phyloP scores from a whole-genome alignment of 352 stramenopile genomes.

The Pilasporangium apinafurcum region DNA sequence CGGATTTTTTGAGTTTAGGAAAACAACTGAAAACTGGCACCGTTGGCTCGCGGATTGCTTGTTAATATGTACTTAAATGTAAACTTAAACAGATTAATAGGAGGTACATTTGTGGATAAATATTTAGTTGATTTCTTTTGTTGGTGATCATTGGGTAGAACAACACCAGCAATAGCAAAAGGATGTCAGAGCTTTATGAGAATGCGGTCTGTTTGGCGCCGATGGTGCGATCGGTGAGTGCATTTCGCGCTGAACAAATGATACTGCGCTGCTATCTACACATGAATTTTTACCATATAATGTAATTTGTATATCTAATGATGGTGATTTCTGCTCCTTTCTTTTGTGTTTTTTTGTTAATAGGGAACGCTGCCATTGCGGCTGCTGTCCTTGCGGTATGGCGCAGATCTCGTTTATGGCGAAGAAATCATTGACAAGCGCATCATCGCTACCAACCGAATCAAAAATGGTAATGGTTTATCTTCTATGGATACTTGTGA shows the following conservation, averaged over 20 bases:
- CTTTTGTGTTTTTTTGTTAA: neutral
- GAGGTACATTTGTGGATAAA: too few species aligned
- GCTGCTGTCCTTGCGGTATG: conserved; percentile 87
- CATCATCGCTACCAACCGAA: conserved; percentile 76
- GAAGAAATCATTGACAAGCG: conserved; percentile 96
- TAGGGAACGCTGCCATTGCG: conserved; percentile 90
- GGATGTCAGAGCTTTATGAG: conserved; percentile 49
- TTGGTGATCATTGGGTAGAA: too few species aligned
- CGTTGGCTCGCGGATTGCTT: too few species aligned
- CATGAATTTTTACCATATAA: too few species aligned
- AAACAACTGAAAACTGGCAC: too few species aligned
- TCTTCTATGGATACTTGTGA: neutral
- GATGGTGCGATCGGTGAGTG: conserved; percentile 92
- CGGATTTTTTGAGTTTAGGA: too few species aligned
- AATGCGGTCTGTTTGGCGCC: conserved; percentile 84
- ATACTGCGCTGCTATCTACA: neutral
- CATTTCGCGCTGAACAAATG: neutral
- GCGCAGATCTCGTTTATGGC: conserved; percentile 89
- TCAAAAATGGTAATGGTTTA: conserved; percentile 66
- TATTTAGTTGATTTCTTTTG: too few species aligned
- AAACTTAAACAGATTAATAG: too few species aligned
- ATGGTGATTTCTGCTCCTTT: neutral
- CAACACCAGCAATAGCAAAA: too few species aligned
- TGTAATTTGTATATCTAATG: conserved; percentile 5
- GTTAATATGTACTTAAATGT: too few species aligned